Evolutionary conservation across 2,329 filamentous ascomycete genomes (phyloP), one percentile per base, ranked within the genome.

Genomic region (Cryoendolithus antarcticus): DNA sequence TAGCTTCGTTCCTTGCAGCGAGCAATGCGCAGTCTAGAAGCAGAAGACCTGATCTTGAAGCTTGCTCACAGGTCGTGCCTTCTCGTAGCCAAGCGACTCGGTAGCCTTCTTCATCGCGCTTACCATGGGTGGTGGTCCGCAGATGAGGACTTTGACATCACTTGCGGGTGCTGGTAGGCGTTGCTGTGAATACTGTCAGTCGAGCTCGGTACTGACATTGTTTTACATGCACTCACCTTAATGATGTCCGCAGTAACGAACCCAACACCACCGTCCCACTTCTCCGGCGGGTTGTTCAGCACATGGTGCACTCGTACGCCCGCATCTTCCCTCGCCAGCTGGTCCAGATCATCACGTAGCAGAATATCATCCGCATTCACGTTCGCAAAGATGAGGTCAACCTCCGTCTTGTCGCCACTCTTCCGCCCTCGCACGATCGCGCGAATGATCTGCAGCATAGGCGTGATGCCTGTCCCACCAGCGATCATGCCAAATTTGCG

Each of bases 241-340:
- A 98, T 89, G 82, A 96, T 95, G 48, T 96, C 89, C 32, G 80
- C 72, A 21, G 89, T 96, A 45, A 96, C 89, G 59, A 93, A 98
- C 51, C 91, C 91, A 45, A 93, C 83, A 50, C 86, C 89, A 44
- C 91, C 91, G 31, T 74, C 79, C 91, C 91, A 98, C 55, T 75
- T 79, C 69, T 84, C 81, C 6, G 89, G 88, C 13, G 91, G 86
- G 69, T 91, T 93, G 72, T 98, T 94, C 35, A 98, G 73, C 35
- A 96, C 89, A 59, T 96, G 96, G 73, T 95, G 80, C 29, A 96
- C 75, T 44, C 82, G 75, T 71, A 98, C 86, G 44, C 77, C 76
- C 44, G 75, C 68, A 60, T 98, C 89, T 61, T 89, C 74, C 48
- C 74, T 73, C 33, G 74, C 77, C 42, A 96, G 69, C 45, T 75